A percentile compares a stretch with the other conserved stretches of the same genome.
These are phyloP conservation scores for Biscogniauxia mediterranea DNA, from an alignment of 2,329 filamentous ascomycete species.

Conservation along the genomic window DNA sequence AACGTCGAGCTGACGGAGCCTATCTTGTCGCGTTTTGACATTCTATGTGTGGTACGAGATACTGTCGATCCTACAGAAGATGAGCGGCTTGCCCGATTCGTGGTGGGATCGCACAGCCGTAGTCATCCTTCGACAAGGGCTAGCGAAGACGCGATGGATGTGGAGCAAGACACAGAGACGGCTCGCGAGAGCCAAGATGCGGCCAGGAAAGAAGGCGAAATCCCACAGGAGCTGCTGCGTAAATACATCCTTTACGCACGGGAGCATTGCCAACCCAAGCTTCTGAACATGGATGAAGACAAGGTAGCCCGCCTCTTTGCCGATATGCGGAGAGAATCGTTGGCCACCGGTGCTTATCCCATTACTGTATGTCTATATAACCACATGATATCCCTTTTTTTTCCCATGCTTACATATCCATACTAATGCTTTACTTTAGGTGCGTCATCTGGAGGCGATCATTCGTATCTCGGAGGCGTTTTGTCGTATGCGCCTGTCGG, in stretches of 20 bases:
- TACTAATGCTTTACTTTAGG: slow-evolving; percentile 49
- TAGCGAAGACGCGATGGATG: slow-evolving; percentile 57
- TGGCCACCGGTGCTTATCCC: slow-evolving; percentile 93
- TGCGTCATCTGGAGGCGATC: slow-evolving; percentile 95
- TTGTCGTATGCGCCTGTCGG: slow-evolving; percentile 96
- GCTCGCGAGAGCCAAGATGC: slow-evolving; percentile 29
- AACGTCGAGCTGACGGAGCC: slow-evolving; percentile 97
- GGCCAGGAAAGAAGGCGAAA: slow-evolving; percentile 59
- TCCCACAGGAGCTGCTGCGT: slow-evolving; percentile 83
- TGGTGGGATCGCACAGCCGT: slow-evolving; percentile 89
- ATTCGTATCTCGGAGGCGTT: slow-evolving; percentile 94
- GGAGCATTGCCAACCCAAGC: slow-evolving; percentile 83
- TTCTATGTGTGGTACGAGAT: slow-evolving; percentile 92
- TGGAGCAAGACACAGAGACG: slow-evolving; percentile 54
- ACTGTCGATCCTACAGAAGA: slow-evolving; percentile 91
- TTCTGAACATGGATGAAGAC: slow-evolving; percentile 97
- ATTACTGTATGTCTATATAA: slow-evolving; percentile 73
- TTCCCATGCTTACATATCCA: not conserved
- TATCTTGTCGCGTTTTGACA: slow-evolving; percentile 96
- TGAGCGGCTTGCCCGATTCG: slow-evolving; percentile 89
- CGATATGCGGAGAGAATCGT: slow-evolving; percentile 89
- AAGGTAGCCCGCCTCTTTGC: slow-evolving; percentile 93
- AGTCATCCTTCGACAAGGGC: slow-evolving; percentile 66
- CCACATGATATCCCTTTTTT: not conserved
- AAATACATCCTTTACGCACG: slow-evolving; percentile 97